phyloP scores from a whole-genome alignment of 192 early-diverging fungal species.

The Chytriomyces sp. region DNA sequence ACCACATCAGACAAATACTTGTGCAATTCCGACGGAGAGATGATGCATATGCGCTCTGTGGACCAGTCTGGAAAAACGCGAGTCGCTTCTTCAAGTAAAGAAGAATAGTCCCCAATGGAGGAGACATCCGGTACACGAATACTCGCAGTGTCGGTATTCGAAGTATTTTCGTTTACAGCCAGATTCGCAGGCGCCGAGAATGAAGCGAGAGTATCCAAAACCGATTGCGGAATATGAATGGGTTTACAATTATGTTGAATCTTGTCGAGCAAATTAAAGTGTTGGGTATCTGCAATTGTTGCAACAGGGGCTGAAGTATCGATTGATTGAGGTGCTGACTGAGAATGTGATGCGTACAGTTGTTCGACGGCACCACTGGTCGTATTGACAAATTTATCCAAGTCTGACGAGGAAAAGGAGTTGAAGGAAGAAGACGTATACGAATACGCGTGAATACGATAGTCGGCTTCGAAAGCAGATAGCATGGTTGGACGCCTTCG shows the following conservation, averaged over 20 bases:
- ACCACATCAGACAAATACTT: not conserved
- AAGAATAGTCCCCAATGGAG: not conserved
- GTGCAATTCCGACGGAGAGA: slow-evolving; percentile 25
- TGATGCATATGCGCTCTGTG: slow-evolving; percentile 35
- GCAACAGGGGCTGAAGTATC: not conserved
- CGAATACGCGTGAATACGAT: slow-evolving; percentile 13
- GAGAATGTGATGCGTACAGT: not conserved
- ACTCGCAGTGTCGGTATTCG: too few relatives aligned
- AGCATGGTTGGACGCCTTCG: too few relatives aligned
- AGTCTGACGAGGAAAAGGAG: slow-evolving; percentile 4
- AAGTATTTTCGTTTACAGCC: too few relatives aligned
- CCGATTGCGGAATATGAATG: not conserved
- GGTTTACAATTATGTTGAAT: slow-evolving; percentile 4
- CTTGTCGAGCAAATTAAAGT: not conserved
- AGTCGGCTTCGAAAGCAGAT: slow-evolving; percentile 37
- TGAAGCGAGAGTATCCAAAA: not conserved
- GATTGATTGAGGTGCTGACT: not conserved
- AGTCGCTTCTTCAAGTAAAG: not conserved
- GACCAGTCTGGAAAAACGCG: slow-evolving; percentile 2
- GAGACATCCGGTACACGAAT: too few relatives aligned
- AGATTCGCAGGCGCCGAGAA: not conserved
- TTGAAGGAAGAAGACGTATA: slow-evolving; percentile 3
- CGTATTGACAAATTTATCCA: slow-evolving; percentile 10
- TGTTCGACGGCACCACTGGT: not conserved
- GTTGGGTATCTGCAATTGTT: not conserved